These are phyloP conservation scores for Citeromyces hawaiiensis DNA, from an alignment of 1,139 yeast species.

Conservation along the genomic window DNA sequence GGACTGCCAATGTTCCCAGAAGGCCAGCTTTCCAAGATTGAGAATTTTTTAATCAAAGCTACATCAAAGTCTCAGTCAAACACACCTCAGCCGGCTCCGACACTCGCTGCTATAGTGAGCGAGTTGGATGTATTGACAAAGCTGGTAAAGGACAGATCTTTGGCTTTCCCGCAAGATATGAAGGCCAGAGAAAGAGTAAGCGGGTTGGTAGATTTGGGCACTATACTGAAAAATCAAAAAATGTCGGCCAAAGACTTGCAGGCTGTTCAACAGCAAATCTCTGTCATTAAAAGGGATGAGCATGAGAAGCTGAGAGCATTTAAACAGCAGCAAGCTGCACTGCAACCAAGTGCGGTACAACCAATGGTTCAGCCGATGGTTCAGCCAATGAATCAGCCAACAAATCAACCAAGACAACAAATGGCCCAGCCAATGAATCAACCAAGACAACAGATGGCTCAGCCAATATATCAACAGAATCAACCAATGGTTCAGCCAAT, in stretches of 20 bases:
- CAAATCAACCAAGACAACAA: not conserved
- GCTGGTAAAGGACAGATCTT: conserved; percentile 19
- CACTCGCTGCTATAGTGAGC: conserved; percentile 22
- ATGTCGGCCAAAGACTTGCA: conserved; percentile 29
- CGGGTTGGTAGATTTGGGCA: conserved; percentile 30
- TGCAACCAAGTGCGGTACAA: conserved; percentile 11
- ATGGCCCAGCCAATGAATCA: not conserved
- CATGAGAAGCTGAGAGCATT: conserved; percentile 11
- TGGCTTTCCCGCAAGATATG: conserved; percentile 13
- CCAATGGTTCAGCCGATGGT: conserved; percentile 2
- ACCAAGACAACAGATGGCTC: not conserved
- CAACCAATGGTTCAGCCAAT: not conserved
- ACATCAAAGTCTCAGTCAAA: conserved; percentile 20
- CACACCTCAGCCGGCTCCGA: conserved; percentile 5
- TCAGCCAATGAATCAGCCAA: not conserved
- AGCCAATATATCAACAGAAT: conserved; percentile 1
- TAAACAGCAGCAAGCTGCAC: conserved; percentile 9
- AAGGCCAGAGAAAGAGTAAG: conserved; percentile 19
- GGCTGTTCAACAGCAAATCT: conserved; percentile 15
- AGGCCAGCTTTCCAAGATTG: conserved; percentile 61
- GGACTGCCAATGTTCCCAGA: conserved; percentile 61
- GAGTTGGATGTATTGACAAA: conserved; percentile 25
- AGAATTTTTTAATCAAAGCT: conserved; percentile 52
- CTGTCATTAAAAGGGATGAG: conserved; percentile 17
- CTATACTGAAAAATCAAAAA: conserved; percentile 21